phyloP scores from a whole-genome alignment of 2,329 filamentous ascomycete genomes.

The Ophiocordyceps camponoti-rufipedis region DNA sequence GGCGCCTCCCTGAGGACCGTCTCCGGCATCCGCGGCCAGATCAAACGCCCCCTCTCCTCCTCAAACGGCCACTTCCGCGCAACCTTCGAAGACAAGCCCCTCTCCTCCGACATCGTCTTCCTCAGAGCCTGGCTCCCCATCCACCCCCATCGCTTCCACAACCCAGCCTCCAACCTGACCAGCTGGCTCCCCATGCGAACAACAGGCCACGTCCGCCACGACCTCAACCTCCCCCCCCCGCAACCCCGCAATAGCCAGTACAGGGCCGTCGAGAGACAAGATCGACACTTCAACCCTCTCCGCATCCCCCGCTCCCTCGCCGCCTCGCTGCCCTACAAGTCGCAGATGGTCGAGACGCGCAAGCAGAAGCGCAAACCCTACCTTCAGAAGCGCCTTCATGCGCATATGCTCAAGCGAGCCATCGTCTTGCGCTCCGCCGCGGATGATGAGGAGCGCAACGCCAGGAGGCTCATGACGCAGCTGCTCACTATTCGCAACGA shows the following conservation, averaged over 20 bases:
- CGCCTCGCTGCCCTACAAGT: conserved; percentile 77
- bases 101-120: conserved; percentile 94
- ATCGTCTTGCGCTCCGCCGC: conserved; percentile 50
- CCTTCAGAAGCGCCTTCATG: conserved; percentile 48
- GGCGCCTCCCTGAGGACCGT: conserved; percentile 92
- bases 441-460: conserved; percentile 74
- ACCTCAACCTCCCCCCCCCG: conserved; percentile 57
- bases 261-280: conserved; percentile 44
- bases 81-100: conserved; percentile 95
- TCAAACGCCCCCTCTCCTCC: conserved; percentile 85
- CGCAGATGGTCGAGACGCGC: conserved; percentile 69
- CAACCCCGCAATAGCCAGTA: conserved; percentile 74
- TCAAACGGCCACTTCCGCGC: conserved; percentile 92
- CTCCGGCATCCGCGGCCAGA: conserved; percentile 86
- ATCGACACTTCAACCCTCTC: conserved; percentile 62
- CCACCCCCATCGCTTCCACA: conserved; percentile 91
- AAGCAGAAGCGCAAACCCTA: conserved; percentile 71
- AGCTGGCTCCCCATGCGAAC: conserved; percentile 90
- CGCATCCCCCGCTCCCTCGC: conserved; percentile 64
- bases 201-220: conserved; percentile 76
- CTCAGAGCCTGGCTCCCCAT: conserved; percentile 93
- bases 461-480: conserved; percentile 80
- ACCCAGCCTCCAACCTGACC: conserved; percentile 83
- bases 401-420: conserved; percentile 33
- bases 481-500: conserved; percentile 81